These are phyloP conservation scores for Cucumis sativus DNA, from an alignment of 306 rosid species.

Conservation along the genomic window DNA sequence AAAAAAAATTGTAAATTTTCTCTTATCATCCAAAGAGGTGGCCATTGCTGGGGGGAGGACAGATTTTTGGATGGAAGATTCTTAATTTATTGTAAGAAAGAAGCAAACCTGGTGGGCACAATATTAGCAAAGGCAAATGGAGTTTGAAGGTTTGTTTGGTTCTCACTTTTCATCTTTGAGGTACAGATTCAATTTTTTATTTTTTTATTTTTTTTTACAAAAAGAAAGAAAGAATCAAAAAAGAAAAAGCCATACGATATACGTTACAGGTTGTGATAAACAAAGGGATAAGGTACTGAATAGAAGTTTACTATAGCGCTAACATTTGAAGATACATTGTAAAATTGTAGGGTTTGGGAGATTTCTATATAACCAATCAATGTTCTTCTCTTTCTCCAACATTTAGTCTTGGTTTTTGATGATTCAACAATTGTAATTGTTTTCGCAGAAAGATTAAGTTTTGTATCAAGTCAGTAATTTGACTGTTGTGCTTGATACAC, in stretches of 20 bases:
- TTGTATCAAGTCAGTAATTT: neutral
- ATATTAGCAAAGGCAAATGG: neutral
- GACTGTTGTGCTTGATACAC: neutral
- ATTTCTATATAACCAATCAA: neutral
- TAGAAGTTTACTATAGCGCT: neutral
- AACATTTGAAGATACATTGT: neutral
- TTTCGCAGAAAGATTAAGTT: neutral
- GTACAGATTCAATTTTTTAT: neutral
- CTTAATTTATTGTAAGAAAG: neutral
- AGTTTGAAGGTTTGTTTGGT: neutral
- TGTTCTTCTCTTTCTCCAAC: neutral
- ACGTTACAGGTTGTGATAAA: neutral
- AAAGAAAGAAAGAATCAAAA: too few species aligned
- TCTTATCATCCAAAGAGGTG: neutral
- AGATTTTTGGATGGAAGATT: constrained; percentile 5
- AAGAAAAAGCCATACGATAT: neutral
- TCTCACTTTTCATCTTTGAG: neutral
- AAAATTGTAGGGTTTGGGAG: neutral
- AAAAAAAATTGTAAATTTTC: neutral
- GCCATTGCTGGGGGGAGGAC: neutral
- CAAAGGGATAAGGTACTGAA: neutral
- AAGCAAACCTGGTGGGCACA: neutral
- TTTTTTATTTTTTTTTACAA: too few species aligned
- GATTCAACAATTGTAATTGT: neutral
- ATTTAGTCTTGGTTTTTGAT: neutral